Conservation (phyloP, 345 rosid genomes). For the Camelina hispida region DNA sequence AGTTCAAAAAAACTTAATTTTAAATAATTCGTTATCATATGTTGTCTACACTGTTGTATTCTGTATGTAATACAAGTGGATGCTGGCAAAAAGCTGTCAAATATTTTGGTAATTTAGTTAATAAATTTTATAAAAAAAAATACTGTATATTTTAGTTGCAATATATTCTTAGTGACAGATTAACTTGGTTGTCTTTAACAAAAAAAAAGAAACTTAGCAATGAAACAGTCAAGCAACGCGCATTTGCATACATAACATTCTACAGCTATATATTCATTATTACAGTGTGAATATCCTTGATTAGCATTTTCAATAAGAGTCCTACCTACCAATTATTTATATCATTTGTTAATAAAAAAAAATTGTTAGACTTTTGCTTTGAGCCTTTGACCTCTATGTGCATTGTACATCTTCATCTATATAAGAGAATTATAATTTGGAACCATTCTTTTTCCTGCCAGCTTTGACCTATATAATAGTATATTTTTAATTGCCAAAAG, state of each 20-base stretch:
- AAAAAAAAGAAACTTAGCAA: neutral
- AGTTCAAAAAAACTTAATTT: neutral
- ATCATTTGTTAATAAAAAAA: too few species aligned
- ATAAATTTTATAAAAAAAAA: neutral
- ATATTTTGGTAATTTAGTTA: neutral
- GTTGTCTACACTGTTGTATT: constrained; percentile 1
- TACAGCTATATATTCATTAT: too few species aligned
- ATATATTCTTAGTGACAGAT: neutral
- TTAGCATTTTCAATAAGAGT: too few species aligned
- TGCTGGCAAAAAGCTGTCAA: constrained; percentile 32
- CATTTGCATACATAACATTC: too few species aligned
- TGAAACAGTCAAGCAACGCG: neutral
- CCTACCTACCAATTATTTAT: too few species aligned
- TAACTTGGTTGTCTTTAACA: neutral
- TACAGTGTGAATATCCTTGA: too few species aligned
- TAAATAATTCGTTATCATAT: neutral
- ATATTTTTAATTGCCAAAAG: neutral
- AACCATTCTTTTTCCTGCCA: neutral
- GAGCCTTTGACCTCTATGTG: too few species aligned
- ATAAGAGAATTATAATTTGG: too few species aligned
- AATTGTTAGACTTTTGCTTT: too few species aligned
- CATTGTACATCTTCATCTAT: too few species aligned
- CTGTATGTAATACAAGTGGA: neutral
- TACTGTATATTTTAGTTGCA: neutral
- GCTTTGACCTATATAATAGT: constrained; percentile 12